Base-by-base conservation (phyloP, 1,284 basidiomycete species). In the Cryptococcus sp. region DNA sequence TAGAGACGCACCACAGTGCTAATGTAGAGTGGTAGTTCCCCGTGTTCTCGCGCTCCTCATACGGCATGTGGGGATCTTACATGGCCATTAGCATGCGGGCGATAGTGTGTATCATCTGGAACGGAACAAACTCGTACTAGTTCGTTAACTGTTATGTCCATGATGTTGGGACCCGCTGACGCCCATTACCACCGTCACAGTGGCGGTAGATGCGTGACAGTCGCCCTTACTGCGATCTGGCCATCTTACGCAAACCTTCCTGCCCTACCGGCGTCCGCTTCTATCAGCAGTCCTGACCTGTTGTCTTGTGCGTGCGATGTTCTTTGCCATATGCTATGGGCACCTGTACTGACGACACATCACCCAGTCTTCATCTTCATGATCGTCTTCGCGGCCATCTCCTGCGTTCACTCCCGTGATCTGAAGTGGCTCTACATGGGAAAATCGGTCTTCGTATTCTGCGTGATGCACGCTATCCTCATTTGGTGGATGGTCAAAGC, bases 361-460 rank as follows among this genome's bases (percentile, higher is more conserved):
- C 38, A 4, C 10, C 1, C 49, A 63, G 61, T 88, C 76, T 84
- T 89, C 75, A 72, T 91, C 35, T 90, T 85, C 79, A 90, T 88
- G 88, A 20, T 66, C 25, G 52, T 69, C 45, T 69, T 66, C 61
- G 52, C 72, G 25, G 88, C 88, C 0, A 83, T 90, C 69, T 82
- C 89, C 78, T 79, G 90, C 51, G 78, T 90, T 46, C 88, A 88
- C 17, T 88, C 88, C 3, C 85, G 87, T 64, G 83, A 82, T 63
- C 86, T 90, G 47, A 83, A 86, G 47, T 85, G 84, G 76, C 79
- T 90, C 22, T 91, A 90, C 45, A 47, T 48, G 39, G 47, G 52
- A 35, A 60, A 60, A 39, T 60, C 58, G n/a, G 27, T 60, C 42
- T 55, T 51, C 53, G 47, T 54, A 35, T n/a, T 53, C 25, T 40